phyloP scores from a whole-genome alignment of 768 basidiomycete genomes.

The Phlegmacium glaucopus region DNA sequence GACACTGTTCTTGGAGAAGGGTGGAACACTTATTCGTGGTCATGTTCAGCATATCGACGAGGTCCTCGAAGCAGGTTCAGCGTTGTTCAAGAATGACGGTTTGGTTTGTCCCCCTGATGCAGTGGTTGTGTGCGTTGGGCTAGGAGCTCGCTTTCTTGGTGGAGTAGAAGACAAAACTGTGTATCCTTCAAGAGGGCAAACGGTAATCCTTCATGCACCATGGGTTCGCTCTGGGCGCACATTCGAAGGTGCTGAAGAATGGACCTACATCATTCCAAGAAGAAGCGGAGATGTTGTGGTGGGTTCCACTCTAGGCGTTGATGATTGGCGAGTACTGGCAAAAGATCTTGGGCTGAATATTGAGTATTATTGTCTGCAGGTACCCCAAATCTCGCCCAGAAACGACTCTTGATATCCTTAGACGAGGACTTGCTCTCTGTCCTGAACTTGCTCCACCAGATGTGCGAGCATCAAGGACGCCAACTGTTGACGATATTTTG shows the following conservation, averaged over 20 bases:
- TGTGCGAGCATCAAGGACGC: constrained; percentile 36
- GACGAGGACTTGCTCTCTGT: constrained; percentile 46
- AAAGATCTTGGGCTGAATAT: no score
- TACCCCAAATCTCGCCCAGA: constrained; percentile 63
- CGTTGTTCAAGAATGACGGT: constrained; percentile 12
- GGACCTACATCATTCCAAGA: constrained; percentile 66
- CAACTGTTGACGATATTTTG: constrained; percentile 44
- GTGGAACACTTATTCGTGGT: constrained; percentile 49
- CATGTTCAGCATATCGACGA: constrained; percentile 60
- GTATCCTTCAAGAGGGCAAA: constrained; percentile 82
- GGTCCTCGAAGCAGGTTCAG: constrained; percentile 42
- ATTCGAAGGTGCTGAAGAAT: constrained; percentile 31
- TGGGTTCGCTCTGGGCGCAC: constrained; percentile 55
- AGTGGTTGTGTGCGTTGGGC: constrained; percentile 66
- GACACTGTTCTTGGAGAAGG: constrained; percentile 48
- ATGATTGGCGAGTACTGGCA: constrained; percentile 59
- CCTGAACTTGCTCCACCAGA: constrained; percentile 56
- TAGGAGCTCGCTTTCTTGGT: constrained; percentile 71
- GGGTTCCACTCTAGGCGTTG: constrained; percentile 51
- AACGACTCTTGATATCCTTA: constrained; percentile 56
- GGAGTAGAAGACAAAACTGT: constrained; percentile 78
- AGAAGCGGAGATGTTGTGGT: constrained; percentile 57
- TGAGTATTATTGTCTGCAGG: constrained; percentile 31
- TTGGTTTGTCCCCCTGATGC: constrained; percentile 38
- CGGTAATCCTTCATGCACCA: constrained; percentile 71